Conservation (phyloP, 1,284 basidiomycete species). For the Ceratobasidium sp. region DNA sequence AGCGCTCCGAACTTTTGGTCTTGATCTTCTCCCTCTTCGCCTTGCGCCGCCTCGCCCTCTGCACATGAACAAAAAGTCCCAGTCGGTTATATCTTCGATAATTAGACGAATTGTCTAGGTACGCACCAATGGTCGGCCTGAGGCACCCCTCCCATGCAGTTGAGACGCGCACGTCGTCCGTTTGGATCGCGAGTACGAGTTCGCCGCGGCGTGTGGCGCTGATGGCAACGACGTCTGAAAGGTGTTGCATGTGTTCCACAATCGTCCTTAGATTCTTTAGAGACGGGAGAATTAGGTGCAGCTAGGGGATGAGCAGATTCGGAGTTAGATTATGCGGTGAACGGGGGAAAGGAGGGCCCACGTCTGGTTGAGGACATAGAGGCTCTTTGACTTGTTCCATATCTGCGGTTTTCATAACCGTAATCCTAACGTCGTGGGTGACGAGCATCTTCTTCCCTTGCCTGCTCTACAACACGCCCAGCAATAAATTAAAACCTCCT, state of each 20-base stretch:
- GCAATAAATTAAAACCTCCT: background rate
- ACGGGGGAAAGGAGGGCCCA: conserved; percentile 54
- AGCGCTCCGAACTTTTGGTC: conserved; percentile 72
- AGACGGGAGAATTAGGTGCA: conserved; percentile 83
- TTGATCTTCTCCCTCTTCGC: conserved; percentile 56
- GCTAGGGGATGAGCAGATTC: conserved; percentile 58
- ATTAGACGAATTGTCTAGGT: background rate
- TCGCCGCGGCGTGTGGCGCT: conserved; percentile 72
- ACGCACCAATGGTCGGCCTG: conserved; percentile 73
- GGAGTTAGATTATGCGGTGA: conserved; percentile 7
- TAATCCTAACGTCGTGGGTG: conserved; percentile 77
- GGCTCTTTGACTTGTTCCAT: conserved; percentile 81
- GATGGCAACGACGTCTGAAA: conserved; percentile 79
- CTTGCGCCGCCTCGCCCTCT: conserved; percentile 53
- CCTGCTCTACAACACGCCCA: conserved; percentile 34
- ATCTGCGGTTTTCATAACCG: conserved; percentile 78
- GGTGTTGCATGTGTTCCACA: conserved; percentile 76
- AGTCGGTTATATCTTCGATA: background rate
- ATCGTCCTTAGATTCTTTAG: conserved; percentile 81
- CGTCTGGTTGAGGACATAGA: conserved; percentile 88
- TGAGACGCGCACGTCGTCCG: conserved; percentile 76
- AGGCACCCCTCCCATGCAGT: conserved; percentile 80
- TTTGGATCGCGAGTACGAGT: conserved; percentile 75
- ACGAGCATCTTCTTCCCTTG: conserved; percentile 60
- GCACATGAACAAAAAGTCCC: conserved; percentile 26